phyloP scores from a whole-genome alignment of 495 filamentous ascomycete genomes.

The Aspergillus bridgeri region DNA sequence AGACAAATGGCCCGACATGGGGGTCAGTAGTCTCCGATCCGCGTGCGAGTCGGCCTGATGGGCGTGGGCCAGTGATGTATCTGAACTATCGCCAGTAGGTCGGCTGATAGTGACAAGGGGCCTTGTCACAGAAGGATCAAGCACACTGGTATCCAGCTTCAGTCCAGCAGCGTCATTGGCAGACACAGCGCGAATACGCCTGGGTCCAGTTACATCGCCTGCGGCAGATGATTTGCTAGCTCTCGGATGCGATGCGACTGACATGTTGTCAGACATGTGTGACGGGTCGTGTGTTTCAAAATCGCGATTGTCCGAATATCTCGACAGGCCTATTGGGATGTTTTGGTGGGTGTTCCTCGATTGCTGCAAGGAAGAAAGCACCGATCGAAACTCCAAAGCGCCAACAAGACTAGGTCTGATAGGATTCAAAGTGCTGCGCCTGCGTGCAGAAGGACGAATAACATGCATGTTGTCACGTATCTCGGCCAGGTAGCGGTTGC shows the following conservation, averaged over 20 bases:
- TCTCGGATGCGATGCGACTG: slow-evolving; percentile 46
- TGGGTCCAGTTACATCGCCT: slow-evolving; percentile 26
- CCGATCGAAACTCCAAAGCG: slow-evolving; percentile 87
- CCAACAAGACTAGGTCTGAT: slow-evolving; percentile 93
- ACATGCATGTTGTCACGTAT: slow-evolving; percentile 92
- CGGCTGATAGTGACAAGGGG: slow-evolving; percentile 31
- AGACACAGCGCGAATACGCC: slow-evolving; percentile 59
- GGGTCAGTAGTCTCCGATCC: slow-evolving; percentile 33
- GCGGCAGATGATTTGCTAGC: slow-evolving; percentile 22
- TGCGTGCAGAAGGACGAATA: slow-evolving; percentile 59
- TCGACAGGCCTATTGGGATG: slow-evolving; percentile 61
- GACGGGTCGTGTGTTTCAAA: slow-evolving; percentile 16
- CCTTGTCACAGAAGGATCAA: slow-evolving; percentile 14
- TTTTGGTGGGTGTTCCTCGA: slow-evolving; percentile 65
- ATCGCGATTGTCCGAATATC: slow-evolving; percentile 68
- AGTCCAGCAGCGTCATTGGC: slow-evolving; percentile 56
- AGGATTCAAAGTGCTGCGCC: slow-evolving; percentile 73
- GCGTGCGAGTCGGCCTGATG: slow-evolving; percentile 22
- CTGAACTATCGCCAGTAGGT: slow-evolving; percentile 28
- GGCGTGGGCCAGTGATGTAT: slow-evolving; percentile 6
- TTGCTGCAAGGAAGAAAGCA: slow-evolving; percentile 77
- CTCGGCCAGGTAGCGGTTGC: slow-evolving; percentile 71
- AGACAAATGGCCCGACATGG: slow-evolving; percentile 30
- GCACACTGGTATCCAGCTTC: slow-evolving; percentile 36
- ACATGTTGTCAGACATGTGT: slow-evolving; percentile 49